These are phyloP conservation scores for Boletellus deceptivus DNA, from an alignment of 1,284 basidiomycete genomes.

Conservation along the genomic window DNA sequence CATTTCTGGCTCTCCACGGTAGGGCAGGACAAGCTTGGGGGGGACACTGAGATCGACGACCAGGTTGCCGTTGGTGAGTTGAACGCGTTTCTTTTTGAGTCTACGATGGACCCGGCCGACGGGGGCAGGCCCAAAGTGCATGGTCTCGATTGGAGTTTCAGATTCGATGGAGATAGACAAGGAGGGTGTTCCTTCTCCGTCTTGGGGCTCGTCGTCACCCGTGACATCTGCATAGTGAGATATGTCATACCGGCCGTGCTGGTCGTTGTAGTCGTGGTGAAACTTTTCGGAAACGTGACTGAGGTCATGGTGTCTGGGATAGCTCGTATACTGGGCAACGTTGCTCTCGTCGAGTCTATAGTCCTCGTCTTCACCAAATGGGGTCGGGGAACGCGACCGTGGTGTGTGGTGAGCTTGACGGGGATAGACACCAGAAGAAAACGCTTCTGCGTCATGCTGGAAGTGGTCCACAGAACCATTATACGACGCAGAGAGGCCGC, in stretches of 20 bases:
- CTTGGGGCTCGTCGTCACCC: slow-evolving; percentile 22
- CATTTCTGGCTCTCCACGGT: slow-evolving; percentile 82
- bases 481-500: slow-evolving; percentile 24
- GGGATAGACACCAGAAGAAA: slow-evolving; percentile 57
- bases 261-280: slow-evolving; percentile 11
- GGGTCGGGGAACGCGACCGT: slow-evolving; percentile 71
- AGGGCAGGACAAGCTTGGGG: slow-evolving; percentile 79
- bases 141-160: slow-evolving; percentile 55
- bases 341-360: slow-evolving; percentile 56
- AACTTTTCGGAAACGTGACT: slow-evolving; percentile 36
- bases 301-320: slow-evolving; percentile 27
- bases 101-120: slow-evolving; percentile 73
- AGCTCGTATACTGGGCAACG: slow-evolving; percentile 52
- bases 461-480: slow-evolving; percentile 43
- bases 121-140: slow-evolving; percentile 87
- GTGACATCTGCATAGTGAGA: slow-evolving; percentile 33
- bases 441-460: slow-evolving; percentile 60
- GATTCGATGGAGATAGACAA: slow-evolving; percentile 41
- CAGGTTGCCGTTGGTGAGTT: slow-evolving; percentile 81
- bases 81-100: slow-evolving; percentile 72
- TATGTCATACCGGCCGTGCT: slow-evolving; percentile 27
- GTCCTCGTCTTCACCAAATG: slow-evolving; percentile 67
- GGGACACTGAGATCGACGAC: slow-evolving; percentile 85
- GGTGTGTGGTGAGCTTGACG: slow-evolving; percentile 47
- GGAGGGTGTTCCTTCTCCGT: slow-evolving; percentile 39